Conservation (phyloP, 176 grass and related monocot species). For the Lolium rigidum region DNA sequence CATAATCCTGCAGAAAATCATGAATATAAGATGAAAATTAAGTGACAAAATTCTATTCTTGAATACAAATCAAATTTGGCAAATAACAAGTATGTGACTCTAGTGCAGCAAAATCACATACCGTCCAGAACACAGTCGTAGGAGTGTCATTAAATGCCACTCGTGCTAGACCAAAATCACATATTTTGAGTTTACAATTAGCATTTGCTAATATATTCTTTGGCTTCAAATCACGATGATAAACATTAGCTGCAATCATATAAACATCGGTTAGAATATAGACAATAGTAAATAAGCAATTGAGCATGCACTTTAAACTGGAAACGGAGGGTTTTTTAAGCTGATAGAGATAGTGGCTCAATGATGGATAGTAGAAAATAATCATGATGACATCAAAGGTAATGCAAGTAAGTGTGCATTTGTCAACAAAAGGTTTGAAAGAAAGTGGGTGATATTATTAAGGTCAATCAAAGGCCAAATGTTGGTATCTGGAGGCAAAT, state of each 20-base stretch:
- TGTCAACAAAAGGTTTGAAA: neutral
- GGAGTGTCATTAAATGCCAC: conserved; percentile 94
- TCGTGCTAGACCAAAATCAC: conserved; percentile 97
- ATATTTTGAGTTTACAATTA: conserved; percentile 99
- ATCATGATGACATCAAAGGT: neutral
- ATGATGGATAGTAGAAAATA: conserved; percentile 19
- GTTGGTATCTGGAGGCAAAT: conserved; percentile 7
- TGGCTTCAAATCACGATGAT: conserved; percentile 98
- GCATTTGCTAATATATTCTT: conserved; percentile 99
- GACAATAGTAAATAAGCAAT: conserved; percentile 27
- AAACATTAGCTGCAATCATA: conserved; percentile 94
- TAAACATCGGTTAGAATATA: conserved; percentile 28
- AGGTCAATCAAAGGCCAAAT: conserved; percentile 25
- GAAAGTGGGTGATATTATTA: neutral
- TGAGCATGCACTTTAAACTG: conserved; percentile 24
- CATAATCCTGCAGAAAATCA: conserved; percentile 78
- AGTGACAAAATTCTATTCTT: neutral
- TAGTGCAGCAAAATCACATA: conserved; percentile 46
- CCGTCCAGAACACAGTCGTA: conserved; percentile 97
- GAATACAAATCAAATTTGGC: conserved; percentile 15
- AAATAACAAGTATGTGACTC: neutral
- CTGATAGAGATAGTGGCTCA: conserved; percentile 6
- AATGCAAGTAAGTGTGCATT: neutral
- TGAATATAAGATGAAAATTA: conserved; percentile 30
- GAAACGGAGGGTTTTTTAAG: neutral